Conservation (phyloP, 805 yeast genomes). For the Candida nanaspora region DNA sequence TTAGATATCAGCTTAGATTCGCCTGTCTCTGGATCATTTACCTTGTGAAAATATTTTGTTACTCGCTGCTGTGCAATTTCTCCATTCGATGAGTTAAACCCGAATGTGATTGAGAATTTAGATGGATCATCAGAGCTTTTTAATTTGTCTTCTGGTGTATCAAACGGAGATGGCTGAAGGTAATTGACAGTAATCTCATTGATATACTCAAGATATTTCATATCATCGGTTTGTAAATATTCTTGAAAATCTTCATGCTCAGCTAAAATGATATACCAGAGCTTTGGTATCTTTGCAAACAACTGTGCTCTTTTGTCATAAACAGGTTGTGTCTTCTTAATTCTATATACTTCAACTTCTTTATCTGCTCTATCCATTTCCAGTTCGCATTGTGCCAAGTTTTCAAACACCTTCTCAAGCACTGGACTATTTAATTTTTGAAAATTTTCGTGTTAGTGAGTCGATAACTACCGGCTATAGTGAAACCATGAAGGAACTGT, state of each 20-base stretch:
- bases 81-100: constrained; percentile 41
- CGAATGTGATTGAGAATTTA: constrained; percentile 49
- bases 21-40: constrained; percentile 39
- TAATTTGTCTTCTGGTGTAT: constrained; percentile 5
- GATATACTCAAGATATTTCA: constrained; percentile 63
- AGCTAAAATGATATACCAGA: constrained; percentile 84
- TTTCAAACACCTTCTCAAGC: constrained; percentile 35
- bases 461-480: neutral
- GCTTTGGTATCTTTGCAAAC: constrained; percentile 54
- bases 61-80: constrained; percentile 52
- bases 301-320: constrained; percentile 49
- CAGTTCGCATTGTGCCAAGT: constrained; percentile 50
- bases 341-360: constrained; percentile 48
- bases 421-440: constrained; percentile 1
- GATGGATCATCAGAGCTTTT: constrained; percentile 32
- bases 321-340: constrained; percentile 47
- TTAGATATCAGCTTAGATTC: constrained; percentile 49
- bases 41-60: constrained; percentile 49
- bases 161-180: constrained; percentile 23
- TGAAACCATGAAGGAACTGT: neutral
- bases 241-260: constrained; percentile 83
- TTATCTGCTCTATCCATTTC: constrained; percentile 54
- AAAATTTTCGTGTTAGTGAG: neutral
- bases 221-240: constrained; percentile 68
- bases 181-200: constrained; percentile 56